Conservation (phyloP, 2,329 filamentous ascomycete genomes). For the Hypoxylon sp. region DNA sequence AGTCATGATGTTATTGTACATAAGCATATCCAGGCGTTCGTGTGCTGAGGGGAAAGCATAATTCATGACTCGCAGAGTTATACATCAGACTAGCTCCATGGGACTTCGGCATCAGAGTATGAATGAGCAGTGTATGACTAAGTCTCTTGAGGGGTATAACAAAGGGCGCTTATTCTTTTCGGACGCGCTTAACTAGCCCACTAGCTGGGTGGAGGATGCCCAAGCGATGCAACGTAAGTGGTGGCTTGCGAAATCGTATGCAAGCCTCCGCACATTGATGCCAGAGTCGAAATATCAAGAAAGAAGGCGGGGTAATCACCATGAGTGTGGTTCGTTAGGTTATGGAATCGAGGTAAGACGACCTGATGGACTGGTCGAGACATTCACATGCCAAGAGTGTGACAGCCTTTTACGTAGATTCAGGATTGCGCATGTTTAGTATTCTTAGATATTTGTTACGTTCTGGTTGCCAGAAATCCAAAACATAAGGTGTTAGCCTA, state of each 20-base stretch:
- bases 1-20: constrained; percentile 43
- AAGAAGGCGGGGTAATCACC: constrained; percentile 36
- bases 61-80: constrained; percentile 23
- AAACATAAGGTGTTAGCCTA: constrained; percentile 7
- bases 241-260: constrained; percentile 22
- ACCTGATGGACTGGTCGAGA: constrained; percentile 39
- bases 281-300: constrained; percentile 18
- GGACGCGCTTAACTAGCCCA: constrained; percentile 34
- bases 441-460: constrained; percentile 1
- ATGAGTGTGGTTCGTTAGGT: constrained; percentile 29
- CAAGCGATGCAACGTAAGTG: constrained; percentile 20
- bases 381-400: constrained; percentile 40
- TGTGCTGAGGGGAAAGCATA: constrained; percentile 1
- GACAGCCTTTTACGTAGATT: constrained; percentile 24
- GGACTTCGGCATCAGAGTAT: constrained; percentile 6
- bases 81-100: constrained; percentile 14
- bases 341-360: constrained; percentile 25
- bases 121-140: constrained; percentile 8
- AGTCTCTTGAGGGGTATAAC: constrained; percentile 6
- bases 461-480: constrained; percentile 11
- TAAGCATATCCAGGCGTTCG: constrained; percentile 16
- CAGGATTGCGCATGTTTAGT: constrained; percentile 8
- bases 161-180: constrained; percentile 34
- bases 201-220: constrained; percentile 13
- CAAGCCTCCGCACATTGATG: constrained; percentile 17